Percentiles rank a stretch among this genome's conserved stretches.
phyloP scores from a whole-genome alignment of 2,329 filamentous ascomycete species.

The Catunica adiposa region DNA sequence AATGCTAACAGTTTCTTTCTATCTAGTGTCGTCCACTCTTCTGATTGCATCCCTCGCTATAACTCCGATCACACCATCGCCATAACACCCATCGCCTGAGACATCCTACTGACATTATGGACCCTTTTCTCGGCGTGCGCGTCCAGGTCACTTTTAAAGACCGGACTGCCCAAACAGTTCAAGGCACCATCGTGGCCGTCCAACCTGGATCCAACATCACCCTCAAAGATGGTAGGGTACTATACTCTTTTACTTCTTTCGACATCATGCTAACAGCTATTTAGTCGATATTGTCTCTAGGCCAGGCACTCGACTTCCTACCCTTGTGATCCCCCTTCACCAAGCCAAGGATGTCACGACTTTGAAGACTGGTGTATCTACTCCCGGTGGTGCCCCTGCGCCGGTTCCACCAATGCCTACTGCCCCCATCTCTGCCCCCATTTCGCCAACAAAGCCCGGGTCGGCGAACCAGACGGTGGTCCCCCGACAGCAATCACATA shows the following conservation, averaged over 20 bases:
- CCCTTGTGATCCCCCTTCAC: not conserved
- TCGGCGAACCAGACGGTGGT: not conserved
- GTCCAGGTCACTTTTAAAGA: conserved; percentile 57
- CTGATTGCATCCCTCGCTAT: not conserved
- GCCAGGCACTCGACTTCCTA: not conserved
- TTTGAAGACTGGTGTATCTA: not conserved
- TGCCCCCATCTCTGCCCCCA: not conserved
- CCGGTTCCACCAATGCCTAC: conserved; percentile 12
- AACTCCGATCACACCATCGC: not conserved
- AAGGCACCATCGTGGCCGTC: conserved; percentile 55
- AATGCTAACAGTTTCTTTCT: too few species aligned
- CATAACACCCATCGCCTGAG: not conserved
- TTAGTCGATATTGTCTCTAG: not conserved
- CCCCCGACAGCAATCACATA: not conserved
- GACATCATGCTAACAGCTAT: not conserved
- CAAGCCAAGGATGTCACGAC: not conserved
- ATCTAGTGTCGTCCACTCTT: too few species aligned
- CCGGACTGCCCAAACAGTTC: conserved; percentile 46
- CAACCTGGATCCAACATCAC: conserved; percentile 49
- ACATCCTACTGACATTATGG: conserved; percentile 5
- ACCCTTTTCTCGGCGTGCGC: conserved; percentile 54
- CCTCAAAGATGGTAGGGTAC: conserved; percentile 49
- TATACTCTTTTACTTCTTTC: not conserved
- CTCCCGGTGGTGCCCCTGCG: conserved; percentile 7
- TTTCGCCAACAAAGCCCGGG: not conserved